Base-by-base conservation (phyloP, 352 stramenopile species). In the Pythium vanterpoolii region DNA sequence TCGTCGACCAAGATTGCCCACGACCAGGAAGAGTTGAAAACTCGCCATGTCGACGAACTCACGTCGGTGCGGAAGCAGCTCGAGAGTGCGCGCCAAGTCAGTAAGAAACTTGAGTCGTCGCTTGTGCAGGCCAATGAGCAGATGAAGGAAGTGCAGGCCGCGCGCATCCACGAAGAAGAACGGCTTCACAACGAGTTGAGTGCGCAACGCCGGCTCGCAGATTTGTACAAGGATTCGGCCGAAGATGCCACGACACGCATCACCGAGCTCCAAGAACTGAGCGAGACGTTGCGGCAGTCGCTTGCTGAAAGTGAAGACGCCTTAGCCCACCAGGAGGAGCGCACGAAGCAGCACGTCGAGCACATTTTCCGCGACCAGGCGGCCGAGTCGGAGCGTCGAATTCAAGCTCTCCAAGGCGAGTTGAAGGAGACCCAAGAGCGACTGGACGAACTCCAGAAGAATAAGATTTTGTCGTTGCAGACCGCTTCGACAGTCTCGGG, bases 331-430 rank as follows among this genome's bases (percentile, higher is more conserved):
- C 78, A 91, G 63, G 88, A 73, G 10, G 79, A 90, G 34, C 79
- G 76, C 1, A 85, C 79, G 46, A 85, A 89, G 51, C 60, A 86
- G 14, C 74, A 86, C 21, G 81, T 89, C 13, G 73, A 90, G 53
- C 72, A 89, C 45, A 62, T 92, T n/a, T 92, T 92, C 68, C 73
- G 60, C 34, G 77, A 93, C 52, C 83, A 93, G 49, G 64, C 72
- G 1, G 60, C 76, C n/a, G 58, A 68, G 4, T 89, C 77, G 0
- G 83, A 89, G 52, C 56, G 69, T 6, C 74, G 73, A 4, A 84
- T 93, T 39, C 64, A 77, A 46, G 72, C 60, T 28, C 60, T 93
- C 19, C 65, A 90, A 38, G 66, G 75, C 2, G 76, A 89, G 33
- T 39, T 93, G 1, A 62, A 76, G 14, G 71, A 77, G n/a, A 71